A percentile compares a stretch with the other conserved stretches of the same genome.
phyloP scores from a whole-genome alignment of 805 yeast species.

The Starmerella scarabaei region DNA sequence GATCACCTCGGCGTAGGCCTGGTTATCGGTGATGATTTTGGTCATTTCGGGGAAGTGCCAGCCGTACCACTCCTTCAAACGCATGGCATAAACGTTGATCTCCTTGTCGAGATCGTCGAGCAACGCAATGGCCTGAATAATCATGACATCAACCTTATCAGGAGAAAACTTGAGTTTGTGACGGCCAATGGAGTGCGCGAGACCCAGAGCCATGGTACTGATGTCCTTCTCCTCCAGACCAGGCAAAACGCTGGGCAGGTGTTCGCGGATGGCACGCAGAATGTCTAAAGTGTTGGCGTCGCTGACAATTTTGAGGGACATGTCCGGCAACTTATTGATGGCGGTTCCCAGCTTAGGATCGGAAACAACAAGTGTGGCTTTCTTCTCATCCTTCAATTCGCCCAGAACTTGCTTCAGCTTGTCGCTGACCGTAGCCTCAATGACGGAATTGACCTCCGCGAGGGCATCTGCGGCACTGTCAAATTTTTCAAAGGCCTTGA shows the following conservation, averaged over 20 bases:
- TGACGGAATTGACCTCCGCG: constrained; percentile 83
- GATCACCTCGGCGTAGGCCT: constrained; percentile 89
- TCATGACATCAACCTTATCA: constrained; percentile 98
- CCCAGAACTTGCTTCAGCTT: constrained; percentile 60
- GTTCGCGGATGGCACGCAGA: constrained; percentile 89
- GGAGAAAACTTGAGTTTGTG: constrained; percentile 95
- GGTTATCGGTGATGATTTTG: constrained; percentile 88
- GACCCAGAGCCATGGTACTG: constrained; percentile 92
- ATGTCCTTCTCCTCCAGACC: constrained; percentile 77
- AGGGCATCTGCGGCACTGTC: constrained; percentile 89
- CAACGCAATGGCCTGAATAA: constrained; percentile 95
- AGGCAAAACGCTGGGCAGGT: constrained; percentile 85
- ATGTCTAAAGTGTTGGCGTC: constrained; percentile 92
- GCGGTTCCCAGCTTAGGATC: constrained; percentile 95
- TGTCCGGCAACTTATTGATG: constrained; percentile 77
- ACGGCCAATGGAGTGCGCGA: constrained; percentile 97
- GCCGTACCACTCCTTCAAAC: constrained; percentile 99
- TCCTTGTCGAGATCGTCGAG: constrained; percentile 96
- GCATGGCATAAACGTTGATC: constrained; percentile 95
- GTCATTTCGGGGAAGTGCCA: constrained; percentile 99
- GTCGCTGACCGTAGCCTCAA: constrained; percentile 86
- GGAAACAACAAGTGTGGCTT: constrained; percentile 78
- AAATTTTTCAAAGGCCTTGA: constrained; percentile 91
- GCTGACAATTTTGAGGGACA: constrained; percentile 75
- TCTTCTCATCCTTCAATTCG: constrained; percentile 34